phyloP scores from a whole-genome alignment of 2,329 filamentous ascomycete species.

The Exophiala viscosa region DNA sequence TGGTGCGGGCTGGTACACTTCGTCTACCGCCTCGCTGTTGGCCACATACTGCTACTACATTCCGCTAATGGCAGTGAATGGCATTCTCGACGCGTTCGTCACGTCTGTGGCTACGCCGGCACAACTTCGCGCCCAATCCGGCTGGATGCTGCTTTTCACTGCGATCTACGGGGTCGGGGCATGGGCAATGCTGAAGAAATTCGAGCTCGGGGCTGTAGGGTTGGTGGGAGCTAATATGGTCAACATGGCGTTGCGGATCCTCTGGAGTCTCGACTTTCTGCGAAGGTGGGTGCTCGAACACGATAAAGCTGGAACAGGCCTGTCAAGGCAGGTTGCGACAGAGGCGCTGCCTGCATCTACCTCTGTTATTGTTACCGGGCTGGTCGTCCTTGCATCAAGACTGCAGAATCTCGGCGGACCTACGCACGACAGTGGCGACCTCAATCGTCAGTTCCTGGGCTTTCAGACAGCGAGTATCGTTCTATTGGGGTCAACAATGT shows the following conservation, averaged over 20 bases:
- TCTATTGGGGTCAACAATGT: constrained; percentile 21
- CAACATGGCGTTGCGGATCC: constrained; percentile 82
- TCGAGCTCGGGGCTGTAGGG: constrained; percentile 69
- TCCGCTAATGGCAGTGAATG: constrained; percentile 86
- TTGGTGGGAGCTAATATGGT: constrained; percentile 82
- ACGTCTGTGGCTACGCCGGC: constrained; percentile 74
- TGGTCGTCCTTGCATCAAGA: constrained; percentile 5
- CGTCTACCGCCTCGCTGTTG: constrained; percentile 70
- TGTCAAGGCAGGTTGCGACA: not conserved
- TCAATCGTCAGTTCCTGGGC: constrained; percentile 8
- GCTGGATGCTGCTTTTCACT: constrained; percentile 83
- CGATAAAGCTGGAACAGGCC: not conserved
- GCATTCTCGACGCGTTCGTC: constrained; percentile 88
- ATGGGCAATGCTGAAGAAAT: constrained; percentile 52
- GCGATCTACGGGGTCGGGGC: constrained; percentile 69
- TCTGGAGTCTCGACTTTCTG: constrained; percentile 77
- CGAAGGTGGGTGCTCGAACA: constrained; percentile 26
- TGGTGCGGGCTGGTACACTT: constrained; percentile 69
- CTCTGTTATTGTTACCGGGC: constrained; percentile 2
- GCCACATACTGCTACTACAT: constrained; percentile 88
- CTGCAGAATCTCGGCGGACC: not conserved
- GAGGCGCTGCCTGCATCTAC: constrained; percentile 4
- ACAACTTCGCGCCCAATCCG: constrained; percentile 72
- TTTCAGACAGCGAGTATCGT: constrained; percentile 5
- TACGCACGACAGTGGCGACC: not conserved